Base-by-base conservation (phyloP, 768 basidiomycete genomes). In the Suillus brevipes region DNA sequence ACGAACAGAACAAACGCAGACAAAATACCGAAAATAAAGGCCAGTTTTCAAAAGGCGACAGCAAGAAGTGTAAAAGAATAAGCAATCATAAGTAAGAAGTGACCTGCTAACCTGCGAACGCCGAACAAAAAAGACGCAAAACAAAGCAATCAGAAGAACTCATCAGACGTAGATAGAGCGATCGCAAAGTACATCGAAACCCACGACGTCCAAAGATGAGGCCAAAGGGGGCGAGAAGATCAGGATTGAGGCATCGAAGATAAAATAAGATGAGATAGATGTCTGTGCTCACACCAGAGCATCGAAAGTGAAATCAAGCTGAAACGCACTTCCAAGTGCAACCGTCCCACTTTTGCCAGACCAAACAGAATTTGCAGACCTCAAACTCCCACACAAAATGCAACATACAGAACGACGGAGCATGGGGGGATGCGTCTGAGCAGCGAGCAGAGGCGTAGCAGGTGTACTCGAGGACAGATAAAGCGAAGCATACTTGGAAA, bases 281-380 rank as follows among this genome's bases (percentile, higher is more conserved):
- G 12, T 12, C 31, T 20, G 43, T 9, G 52, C 37, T 34, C 18
- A 13, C 43, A 43, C 20, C 45, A 53, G 34, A 42, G 43, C 25
- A 60, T 61, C n/a, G 4, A n/a, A 8, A n/a, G 53, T 12, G 9
- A 36, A 55, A 40, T 81, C 69, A 89, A 89, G 75, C 68, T 89
- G 87, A 73, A 94, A 91, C 36, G 91, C 91, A 71, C 90, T 91
- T 31, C 84, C 91, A 59, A 93, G 74, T 61, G 78, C 78, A 55
- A 74, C 64, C 34, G 78, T 75, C 63, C 75, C 75, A 61, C 78
- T 75, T 5, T 74, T 74, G 7, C 67, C 77, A 67, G n/a, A 53
- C 25, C 43, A 61, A 77, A 23, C 77, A 72, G 64, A 80, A 28
- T 28, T 28, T 3, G 28, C 28, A 28, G 28, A 28, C 28, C 3